Evolutionary conservation across 345 rosid species (phyloP).

Genomic region (Pugionium dolabratum): DNA sequence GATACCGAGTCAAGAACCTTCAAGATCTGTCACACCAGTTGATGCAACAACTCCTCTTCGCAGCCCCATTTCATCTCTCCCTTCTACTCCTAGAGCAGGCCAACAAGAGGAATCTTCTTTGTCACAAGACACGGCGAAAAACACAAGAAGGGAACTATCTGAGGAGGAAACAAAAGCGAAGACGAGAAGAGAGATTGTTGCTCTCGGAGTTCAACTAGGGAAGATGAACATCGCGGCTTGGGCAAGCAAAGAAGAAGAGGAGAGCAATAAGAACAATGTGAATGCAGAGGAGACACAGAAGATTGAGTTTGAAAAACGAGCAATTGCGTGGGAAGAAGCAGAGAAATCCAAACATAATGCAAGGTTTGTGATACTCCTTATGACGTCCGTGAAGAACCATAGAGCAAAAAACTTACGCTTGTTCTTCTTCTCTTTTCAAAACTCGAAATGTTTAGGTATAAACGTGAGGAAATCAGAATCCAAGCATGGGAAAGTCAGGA

Average conservation of each 20-base stretch:
- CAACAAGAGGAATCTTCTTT: constrained; percentile 26
- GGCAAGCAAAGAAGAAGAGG: constrained; percentile 88
- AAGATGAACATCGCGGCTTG: constrained; percentile 90
- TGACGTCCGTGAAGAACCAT: constrained; percentile 20
- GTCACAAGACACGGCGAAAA: constrained; percentile 13
- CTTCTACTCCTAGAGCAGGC: constrained; percentile 66
- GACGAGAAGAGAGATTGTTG: constrained; percentile 87
- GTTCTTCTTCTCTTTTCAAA: neutral
- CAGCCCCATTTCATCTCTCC: constrained; percentile 74
- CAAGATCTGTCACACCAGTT: constrained; percentile 83
- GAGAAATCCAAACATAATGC: constrained; percentile 85
- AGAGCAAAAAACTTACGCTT: constrained; percentile 1
- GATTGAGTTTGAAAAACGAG: constrained; percentile 61
- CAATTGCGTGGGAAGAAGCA: constrained; percentile 87
- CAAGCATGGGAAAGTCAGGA: constrained; percentile 93
- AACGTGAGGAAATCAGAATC: constrained; percentile 89
- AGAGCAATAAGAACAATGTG: constrained; percentile 25
- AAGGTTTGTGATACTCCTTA: constrained; percentile 50
- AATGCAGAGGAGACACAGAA: constrained; percentile 46
- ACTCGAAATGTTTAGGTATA: constrained; percentile 52
- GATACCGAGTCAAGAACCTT: constrained; percentile 90
- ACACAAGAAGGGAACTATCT: constrained; percentile 49
- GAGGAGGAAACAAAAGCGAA: constrained; percentile 69
- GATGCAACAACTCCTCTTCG: constrained; percentile 80
- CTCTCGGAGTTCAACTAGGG: constrained; percentile 78